phyloP scores from a whole-genome alignment of 2,329 filamentous ascomycete species.

The Kalmusia sp. region DNA sequence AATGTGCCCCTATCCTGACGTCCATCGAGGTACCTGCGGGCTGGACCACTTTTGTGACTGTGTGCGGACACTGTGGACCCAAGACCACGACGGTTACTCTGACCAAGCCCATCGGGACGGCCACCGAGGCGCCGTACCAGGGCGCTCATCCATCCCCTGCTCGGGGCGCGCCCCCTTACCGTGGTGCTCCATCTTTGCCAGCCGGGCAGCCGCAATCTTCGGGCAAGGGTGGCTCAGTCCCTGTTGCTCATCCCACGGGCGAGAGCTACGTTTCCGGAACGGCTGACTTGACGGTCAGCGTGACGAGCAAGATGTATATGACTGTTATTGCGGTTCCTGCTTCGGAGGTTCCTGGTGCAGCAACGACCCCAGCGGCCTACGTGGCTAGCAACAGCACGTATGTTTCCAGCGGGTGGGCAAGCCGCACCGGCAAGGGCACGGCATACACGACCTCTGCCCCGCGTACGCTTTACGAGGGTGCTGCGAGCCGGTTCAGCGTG shows the following conservation, averaged over 20 bases:
- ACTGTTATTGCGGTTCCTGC: background rate
- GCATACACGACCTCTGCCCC: constrained; percentile 18
- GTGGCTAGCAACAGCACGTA: constrained; percentile 15
- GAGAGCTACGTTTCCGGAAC: background rate
- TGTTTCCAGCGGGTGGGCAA: constrained; percentile 16
- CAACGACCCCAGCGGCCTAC: background rate
- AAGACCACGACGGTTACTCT: constrained; percentile 39
- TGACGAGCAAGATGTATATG: constrained; percentile 1
- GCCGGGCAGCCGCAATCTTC: background rate
- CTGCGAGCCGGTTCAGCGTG: constrained; percentile 30
- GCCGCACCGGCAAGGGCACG: constrained; percentile 18
- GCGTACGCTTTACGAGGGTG: constrained; percentile 30
- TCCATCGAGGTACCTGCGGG: constrained; percentile 31
- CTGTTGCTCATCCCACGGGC: background rate
- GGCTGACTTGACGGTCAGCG: constrained; percentile 1
- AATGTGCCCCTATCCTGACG: constrained; percentile 27
- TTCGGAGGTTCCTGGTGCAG: background rate
- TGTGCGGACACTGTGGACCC: constrained; percentile 29
- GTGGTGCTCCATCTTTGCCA: constrained; percentile 16
- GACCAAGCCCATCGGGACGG: constrained; percentile 35
- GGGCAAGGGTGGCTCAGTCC: background rate
- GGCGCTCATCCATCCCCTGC: constrained; percentile 14
- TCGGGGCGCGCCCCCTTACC: constrained; percentile 11
- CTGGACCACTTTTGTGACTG: constrained; percentile 42
- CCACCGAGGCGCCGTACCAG: constrained; percentile 25